These are phyloP conservation scores for Amanita phalloides DNA, from an alignment of 768 basidiomycete genomes.

Conservation along the genomic window DNA sequence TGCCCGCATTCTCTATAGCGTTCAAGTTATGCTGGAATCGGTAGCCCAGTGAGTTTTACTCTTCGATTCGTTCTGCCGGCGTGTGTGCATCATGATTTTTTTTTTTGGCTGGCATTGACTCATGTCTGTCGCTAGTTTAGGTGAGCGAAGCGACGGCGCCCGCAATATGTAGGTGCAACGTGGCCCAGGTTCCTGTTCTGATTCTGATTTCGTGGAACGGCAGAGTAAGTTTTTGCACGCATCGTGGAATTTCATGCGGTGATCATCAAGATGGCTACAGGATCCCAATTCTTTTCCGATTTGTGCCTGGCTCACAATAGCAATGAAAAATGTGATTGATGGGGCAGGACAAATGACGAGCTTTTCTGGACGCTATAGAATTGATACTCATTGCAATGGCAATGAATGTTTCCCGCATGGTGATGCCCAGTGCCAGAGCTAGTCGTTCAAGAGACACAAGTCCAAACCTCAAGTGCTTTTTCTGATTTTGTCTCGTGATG, in stretches of 20 bases:
- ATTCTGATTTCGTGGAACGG: conserved; percentile 17
- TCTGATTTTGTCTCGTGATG: no score
- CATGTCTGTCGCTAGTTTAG: no score
- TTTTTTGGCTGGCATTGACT: no score
- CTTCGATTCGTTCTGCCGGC: not conserved
- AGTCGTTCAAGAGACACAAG: not conserved
- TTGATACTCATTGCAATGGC: not conserved
- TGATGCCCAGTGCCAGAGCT: not conserved
- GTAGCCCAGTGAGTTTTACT: no score
- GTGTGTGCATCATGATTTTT: no score
- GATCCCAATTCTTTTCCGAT: conserved; percentile 46
- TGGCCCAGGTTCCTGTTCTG: no score
- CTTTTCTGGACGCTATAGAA: not conserved
- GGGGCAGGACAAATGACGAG: conserved; percentile 7
- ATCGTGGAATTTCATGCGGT: not conserved
- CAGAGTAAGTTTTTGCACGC: conserved; percentile 29
- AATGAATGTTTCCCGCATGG: not conserved
- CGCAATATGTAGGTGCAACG: no score
- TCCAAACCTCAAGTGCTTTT: no score
- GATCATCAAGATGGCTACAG: conserved; percentile 19
- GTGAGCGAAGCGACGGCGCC: no score
- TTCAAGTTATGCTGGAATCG: no score
- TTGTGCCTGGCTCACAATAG: conserved; percentile 73
- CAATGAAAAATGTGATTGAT: not conserved
- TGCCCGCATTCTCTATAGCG: no score